phyloP scores from a whole-genome alignment of 768 basidiomycete genomes.

The Leccinum variicolor region DNA sequence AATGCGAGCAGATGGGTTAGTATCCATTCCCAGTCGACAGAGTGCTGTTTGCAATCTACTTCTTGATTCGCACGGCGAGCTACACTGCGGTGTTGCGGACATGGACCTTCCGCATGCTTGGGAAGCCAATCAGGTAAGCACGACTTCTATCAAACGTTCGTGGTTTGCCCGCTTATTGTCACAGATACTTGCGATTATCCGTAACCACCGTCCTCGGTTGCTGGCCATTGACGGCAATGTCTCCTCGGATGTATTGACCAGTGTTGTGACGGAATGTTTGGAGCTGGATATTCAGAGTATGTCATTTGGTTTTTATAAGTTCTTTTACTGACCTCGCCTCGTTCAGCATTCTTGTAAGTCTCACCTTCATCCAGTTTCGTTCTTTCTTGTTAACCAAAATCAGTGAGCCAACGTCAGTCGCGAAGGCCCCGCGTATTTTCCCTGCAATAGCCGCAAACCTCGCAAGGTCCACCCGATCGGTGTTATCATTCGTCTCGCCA shows the following conservation, averaged over 20 bases:
- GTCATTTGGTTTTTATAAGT: constrained; percentile 18
- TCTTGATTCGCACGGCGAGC: constrained; percentile 63
- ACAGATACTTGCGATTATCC: constrained; percentile 53
- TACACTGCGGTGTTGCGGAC: constrained; percentile 88
- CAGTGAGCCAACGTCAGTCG: constrained; percentile 91
- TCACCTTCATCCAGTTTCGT: background rate
- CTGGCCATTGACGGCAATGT: constrained; percentile 80
- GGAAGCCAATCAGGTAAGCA: constrained; percentile 40
- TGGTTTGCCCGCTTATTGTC: background rate
- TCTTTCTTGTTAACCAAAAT: constrained; percentile 6
- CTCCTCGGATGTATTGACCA: constrained; percentile 47
- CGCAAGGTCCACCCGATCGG: constrained; percentile 33
- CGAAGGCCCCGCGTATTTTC: constrained; percentile 72
- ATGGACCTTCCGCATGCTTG: constrained; percentile 70
- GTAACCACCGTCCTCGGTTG: constrained; percentile 47
- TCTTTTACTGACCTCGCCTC: constrained; percentile 2
- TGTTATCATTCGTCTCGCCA: constrained; percentile 75
- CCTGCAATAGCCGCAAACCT: constrained; percentile 50
- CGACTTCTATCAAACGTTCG: background rate
- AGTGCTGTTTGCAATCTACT: constrained; percentile 89
- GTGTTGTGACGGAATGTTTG: constrained; percentile 51
- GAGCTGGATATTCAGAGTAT: constrained; percentile 50
- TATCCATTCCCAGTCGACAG: constrained; percentile 38
- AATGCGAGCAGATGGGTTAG: constrained; percentile 79
- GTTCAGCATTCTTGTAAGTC: constrained; percentile 72